Conservation (phyloP, 2,329 filamentous ascomycete species). For the Cladophialophora exuberans region DNA sequence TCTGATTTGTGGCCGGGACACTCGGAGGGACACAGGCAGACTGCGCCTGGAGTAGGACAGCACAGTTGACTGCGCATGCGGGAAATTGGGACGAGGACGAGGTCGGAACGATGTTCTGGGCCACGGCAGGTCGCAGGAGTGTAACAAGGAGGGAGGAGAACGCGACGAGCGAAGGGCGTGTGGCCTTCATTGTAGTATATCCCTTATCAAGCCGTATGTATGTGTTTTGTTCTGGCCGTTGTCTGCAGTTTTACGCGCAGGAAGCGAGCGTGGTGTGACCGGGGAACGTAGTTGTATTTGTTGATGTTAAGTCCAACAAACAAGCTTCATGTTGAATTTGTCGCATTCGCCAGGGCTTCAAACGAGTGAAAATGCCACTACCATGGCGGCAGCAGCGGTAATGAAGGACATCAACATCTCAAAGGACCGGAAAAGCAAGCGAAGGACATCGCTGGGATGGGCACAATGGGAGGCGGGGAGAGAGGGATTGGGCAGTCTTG, state of each 20-base stretch:
- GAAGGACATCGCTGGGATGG: conserved; percentile 8
- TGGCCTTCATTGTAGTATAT: conserved; percentile 20
- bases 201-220: background rate
- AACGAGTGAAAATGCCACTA: conserved; percentile 18
- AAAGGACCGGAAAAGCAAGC: background rate
- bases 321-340: conserved; percentile 10
- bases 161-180: conserved; percentile 18
- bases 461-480: background rate
- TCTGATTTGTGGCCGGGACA: conserved; percentile 51
- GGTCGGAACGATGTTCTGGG: conserved; percentile 41
- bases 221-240: background rate
- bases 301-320: conserved; percentile 6
- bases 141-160: conserved; percentile 33
- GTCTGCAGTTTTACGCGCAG: background rate
- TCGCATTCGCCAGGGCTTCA: conserved; percentile 6
- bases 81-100: conserved; percentile 56
- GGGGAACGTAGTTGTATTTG: conserved; percentile 2
- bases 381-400: background rate
- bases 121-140: conserved; percentile 31
- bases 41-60: conserved; percentile 69
- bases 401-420: background rate
- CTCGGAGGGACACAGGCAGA: conserved; percentile 68
- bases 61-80: conserved; percentile 63
- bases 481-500: background rate
- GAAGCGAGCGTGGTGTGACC: conserved; percentile 14